These are phyloP conservation scores for Suillus cothurnatus DNA, from an alignment of 768 basidiomycete species.

Conservation along the genomic window DNA sequence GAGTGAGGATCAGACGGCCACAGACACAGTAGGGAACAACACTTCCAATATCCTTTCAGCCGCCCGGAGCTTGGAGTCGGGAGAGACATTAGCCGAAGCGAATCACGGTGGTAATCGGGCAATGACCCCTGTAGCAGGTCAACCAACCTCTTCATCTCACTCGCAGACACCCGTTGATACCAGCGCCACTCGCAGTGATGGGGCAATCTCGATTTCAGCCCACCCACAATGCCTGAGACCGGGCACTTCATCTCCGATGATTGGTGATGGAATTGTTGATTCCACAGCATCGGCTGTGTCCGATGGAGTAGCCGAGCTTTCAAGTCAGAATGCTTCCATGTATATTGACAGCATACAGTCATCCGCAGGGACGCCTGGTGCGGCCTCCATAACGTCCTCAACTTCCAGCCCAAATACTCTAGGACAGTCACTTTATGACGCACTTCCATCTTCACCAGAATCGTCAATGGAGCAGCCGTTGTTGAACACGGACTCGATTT, in stretches of 20 bases:
- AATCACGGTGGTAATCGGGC: slow-evolving; percentile 26
- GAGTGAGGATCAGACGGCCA: slow-evolving; percentile 11
- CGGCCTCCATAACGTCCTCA: slow-evolving; percentile 30
- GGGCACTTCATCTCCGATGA: slow-evolving; percentile 5
- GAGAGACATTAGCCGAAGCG: slow-evolving; percentile 14
- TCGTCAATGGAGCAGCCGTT: slow-evolving; percentile 25
- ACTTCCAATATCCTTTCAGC: slow-evolving; percentile 8
- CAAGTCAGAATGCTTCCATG: slow-evolving; percentile 7
- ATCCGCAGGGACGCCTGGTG: slow-evolving; percentile 22
- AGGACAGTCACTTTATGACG: slow-evolving; percentile 38
- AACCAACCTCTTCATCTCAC: slow-evolving; percentile 34
- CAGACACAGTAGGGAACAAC: slow-evolving; percentile 7
- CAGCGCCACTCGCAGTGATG: slow-evolving; percentile 29
- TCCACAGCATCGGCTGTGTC: slow-evolving; percentile 2
- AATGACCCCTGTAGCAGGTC: slow-evolving; percentile 38
- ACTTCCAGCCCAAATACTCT: slow-evolving; percentile 25
- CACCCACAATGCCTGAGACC: slow-evolving; percentile 22
- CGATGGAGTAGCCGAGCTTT: slow-evolving; percentile 2
- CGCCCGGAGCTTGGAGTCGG: slow-evolving; percentile 15
- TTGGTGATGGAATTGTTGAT: slow-evolving; percentile 14
- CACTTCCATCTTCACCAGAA: slow-evolving; percentile 48
- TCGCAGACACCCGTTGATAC: slow-evolving; percentile 27
- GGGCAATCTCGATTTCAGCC: slow-evolving; percentile 20
- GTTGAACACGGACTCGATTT: slow-evolving; percentile 8
- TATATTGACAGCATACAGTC: neutral